Base-by-base conservation (phyloP, 106 monocot genomes). In the Ottelia alismoides region DNA sequence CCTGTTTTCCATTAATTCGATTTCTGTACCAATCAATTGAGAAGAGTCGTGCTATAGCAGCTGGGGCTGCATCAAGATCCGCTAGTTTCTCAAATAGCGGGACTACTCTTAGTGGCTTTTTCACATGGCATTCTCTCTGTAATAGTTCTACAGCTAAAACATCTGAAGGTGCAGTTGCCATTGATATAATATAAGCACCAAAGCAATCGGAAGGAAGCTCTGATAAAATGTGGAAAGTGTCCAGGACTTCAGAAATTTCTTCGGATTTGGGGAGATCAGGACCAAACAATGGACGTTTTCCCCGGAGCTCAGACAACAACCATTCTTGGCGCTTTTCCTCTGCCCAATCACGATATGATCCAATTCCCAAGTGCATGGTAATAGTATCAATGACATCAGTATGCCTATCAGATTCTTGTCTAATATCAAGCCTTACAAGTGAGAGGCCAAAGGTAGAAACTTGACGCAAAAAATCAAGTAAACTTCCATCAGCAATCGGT, bases 351-450 rank as follows among this genome's bases (percentile, higher is more conserved):
- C 79, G 85, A 28, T 98, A 98, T 9, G 89, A 85, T 61, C 96
- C 96, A 53, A 98, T 78, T n/a, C 79, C 89, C 27, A 98, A 65
- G 65, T 98, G 79, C 26, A 53, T 78, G 16, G 96, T 98, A 28
- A 98, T 89, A 22, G 96, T 81, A 64, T 89, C 85, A 45, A 89
- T 55, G 18, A 98, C 96, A 65, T 89, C 96, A 26, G 89, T 82
- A 68, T 98, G 96, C 48, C 89, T 71, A 55, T 98, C 89, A 55
- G 96, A 98, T 70, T 98, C 96, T 81, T 98, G 96, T 72, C 96
- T 73, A 44, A 98, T 98, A 58, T 98, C 96, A 31, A 98, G 96
- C 30, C 78, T 76, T n/a, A 98, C 96, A 43, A 98, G 74, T 16
- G 81, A 89, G n/a, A 98, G 74, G 20, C 96, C 89, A 47, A 98